Evolutionary conservation across 176 grass and related monocot species (phyloP).

Genomic region (Carex myosuroides): DNA sequence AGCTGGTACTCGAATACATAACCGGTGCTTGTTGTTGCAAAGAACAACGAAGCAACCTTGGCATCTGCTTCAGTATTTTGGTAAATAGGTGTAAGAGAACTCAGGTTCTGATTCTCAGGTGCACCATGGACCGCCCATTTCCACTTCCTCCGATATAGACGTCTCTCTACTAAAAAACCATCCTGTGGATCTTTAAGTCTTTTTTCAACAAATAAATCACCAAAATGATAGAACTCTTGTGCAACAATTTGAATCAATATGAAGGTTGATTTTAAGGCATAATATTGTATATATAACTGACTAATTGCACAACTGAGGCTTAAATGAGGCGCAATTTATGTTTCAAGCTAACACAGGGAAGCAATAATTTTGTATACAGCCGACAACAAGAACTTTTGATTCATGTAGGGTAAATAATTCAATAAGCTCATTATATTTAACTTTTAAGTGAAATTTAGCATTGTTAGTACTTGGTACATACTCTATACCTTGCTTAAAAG

Average conservation of each 20-base stretch:
- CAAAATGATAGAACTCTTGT: slow-evolving; percentile 2
- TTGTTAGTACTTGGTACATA: neutral
- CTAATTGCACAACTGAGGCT: neutral
- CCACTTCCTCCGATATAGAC: slow-evolving; percentile 95
- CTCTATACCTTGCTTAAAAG: slow-evolving; percentile 75
- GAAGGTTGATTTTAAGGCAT: neutral
- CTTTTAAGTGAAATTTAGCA: neutral
- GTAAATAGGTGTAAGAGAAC: slow-evolving; percentile 64
- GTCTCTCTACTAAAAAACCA: slow-evolving; percentile 89
- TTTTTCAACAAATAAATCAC: slow-evolving; percentile 38
- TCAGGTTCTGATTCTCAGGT: slow-evolving; percentile 50
- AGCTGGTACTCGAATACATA: slow-evolving; percentile 71
- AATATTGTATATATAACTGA: neutral
- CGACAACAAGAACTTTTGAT: neutral
- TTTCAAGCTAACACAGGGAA: neutral
- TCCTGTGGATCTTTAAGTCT: slow-evolving; percentile 89
- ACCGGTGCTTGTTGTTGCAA: slow-evolving; percentile 60
- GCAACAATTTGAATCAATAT: neutral
- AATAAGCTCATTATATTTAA: neutral
- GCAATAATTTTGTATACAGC: neutral
- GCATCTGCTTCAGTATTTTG: slow-evolving; percentile 44
- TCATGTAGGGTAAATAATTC: neutral
- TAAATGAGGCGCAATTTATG: neutral
- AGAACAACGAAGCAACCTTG: slow-evolving; percentile 46
- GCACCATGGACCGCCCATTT: slow-evolving; percentile 82